Evolutionary conservation across 2,329 filamentous ascomycete species (phyloP), one percentile per base, ranked within the genome.

Genomic region (Sphaerostilbella broomeana): DNA sequence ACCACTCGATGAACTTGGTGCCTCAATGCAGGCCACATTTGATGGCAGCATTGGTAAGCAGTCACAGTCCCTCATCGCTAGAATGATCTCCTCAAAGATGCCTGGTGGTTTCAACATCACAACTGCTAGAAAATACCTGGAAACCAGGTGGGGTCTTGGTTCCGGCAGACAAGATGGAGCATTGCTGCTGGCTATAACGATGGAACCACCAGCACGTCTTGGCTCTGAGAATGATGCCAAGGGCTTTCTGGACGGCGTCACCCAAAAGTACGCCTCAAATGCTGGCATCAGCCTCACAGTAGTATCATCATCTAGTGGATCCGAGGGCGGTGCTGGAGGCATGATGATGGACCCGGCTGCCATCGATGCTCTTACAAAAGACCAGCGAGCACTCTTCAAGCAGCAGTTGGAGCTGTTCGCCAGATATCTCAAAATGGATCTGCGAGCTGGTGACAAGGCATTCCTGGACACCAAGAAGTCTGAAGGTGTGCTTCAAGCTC

Each of bases 291-390:
- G 72, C 61, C 69, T 98, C 44, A 83, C 88, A 5, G 79, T 84
- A 6, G 80, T 84, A 19, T 75, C 86, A 18, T 77, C 83, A 36
- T 83, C 81, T 45, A 87, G 86, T 48, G 77, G 76, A 45, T 84
- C 79, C 39, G 84, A 75, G 45, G 83, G 77, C 45, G 77, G 72
- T 42, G 77, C 73, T 40, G 84, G 77, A 49, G 90, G 89, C 59
- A 97, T 98, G 92, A 95, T 98, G 86, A 97, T 98, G 89, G 92
- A 98, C 56, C 92, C 92, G 7, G 92, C 90, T 26, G 92, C 92
- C 38, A 83, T 98, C 48, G 92, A 98, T 61, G 92, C 92, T 11
- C 74, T 98, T 38, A 98, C 92, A 56, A 97, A 97, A 64, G 92
- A 97, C 58, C 92, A 98, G 65, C 81, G 84, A 48, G 84, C 87